Evolutionary conservation across 208 protist species (phyloP), one percentile per base, ranked within the genome.

Genomic region (Leishmania major): DNA sequence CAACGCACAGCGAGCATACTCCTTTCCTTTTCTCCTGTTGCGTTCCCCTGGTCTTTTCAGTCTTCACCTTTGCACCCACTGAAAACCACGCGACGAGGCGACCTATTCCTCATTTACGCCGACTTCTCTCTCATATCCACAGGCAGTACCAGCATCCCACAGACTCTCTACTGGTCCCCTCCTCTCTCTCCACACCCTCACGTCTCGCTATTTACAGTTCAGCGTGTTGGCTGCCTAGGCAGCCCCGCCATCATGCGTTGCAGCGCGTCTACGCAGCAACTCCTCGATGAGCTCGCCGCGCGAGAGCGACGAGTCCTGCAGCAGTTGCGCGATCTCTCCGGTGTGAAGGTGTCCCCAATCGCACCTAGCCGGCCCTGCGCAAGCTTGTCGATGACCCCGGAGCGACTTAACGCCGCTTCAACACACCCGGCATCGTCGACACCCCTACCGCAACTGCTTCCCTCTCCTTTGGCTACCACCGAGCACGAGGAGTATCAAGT

Each of bases 301-400:
- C 53, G 66, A 8, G 83, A 86, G 74, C 83, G 75, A 31, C 83
- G 83, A 25, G 75, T 86, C 3, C 40, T 86, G 57, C 64, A 86
- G 57, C 83, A 86, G 78, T 60, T 86, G 25, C 73, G 78, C 17
- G 83, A 83, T 19, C 78, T 86, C 31, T 86, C 83, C 17, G 77
- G 72, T 19, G 70, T 85, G 37, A 79, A 66, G 8, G 78, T 78
- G 60, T 86, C 83, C 7, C 83, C 83, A 1, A 86, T 86, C 43
- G n/a, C 83, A 13, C 78, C 83, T 45, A 53, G 76, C 5, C 83
- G 70, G 19, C 31, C 78, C 31, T 83, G 77, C 67, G 51, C 73
- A 10, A 86, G 83, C 17, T 40, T 86, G 73, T 78, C 73, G 13
- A 67, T 31, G 13, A 86, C 78, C 37, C 83, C 83, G n/a, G 60